These are phyloP conservation scores for Exophiala spinifera DNA, from an alignment of 2,329 filamentous ascomycete species.

Conservation along the genomic window DNA sequence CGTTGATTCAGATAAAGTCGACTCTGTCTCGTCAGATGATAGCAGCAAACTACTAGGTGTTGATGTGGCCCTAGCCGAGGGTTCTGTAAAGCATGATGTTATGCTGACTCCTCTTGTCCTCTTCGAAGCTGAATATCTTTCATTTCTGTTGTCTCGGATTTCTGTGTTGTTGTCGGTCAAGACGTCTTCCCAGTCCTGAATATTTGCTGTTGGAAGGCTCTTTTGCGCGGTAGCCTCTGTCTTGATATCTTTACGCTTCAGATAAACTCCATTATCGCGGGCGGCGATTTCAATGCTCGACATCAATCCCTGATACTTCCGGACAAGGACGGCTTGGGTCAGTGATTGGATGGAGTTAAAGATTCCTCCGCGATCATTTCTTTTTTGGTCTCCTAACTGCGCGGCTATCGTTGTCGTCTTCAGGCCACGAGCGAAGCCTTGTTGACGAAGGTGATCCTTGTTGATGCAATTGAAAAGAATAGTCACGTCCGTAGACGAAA, in stretches of 20 bases:
- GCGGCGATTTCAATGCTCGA: background rate
- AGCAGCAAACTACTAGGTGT: background rate
- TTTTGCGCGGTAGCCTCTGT: too few species aligned
- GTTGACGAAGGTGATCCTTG: background rate
- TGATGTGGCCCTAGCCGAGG: too few species aligned
- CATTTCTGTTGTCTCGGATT: background rate
- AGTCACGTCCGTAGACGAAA: background rate
- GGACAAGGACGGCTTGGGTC: background rate
- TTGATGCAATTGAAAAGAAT: slow-evolving; percentile 3
- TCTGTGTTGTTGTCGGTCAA: background rate
- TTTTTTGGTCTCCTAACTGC: slow-evolving; percentile 4
- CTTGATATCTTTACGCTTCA: background rate
- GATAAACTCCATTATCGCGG: background rate
- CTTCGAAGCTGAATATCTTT: background rate
- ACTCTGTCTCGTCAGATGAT: background rate
- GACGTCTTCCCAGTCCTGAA: too few species aligned
- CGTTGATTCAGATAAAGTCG: background rate
- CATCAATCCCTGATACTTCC: background rate
- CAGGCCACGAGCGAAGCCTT: slow-evolving; percentile 1
- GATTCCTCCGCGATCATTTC: background rate
- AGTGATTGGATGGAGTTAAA: background rate
- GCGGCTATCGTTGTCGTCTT: background rate
- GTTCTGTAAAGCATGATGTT: background rate
- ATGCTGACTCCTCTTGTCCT: background rate
- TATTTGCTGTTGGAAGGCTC: too few species aligned